Evolutionary conservation across 1,139 yeast species (phyloP).

Genomic region (Candida smagusa): DNA sequence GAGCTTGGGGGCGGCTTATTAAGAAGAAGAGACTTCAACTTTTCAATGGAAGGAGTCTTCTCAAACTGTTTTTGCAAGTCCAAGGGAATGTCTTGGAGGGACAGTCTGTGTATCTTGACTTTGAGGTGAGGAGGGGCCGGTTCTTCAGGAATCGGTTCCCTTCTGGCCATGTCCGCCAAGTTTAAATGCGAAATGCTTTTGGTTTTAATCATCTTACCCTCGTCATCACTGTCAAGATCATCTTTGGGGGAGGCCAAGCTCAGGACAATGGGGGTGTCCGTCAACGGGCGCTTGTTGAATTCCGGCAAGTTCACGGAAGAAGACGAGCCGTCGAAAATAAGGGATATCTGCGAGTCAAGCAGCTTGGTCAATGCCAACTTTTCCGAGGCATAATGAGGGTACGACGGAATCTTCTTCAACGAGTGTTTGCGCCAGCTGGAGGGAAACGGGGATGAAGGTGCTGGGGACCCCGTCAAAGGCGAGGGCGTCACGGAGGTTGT

Average conservation of each 20-base stretch:
- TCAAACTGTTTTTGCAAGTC: constrained; percentile 25
- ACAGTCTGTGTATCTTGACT: constrained; percentile 12
- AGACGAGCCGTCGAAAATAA: constrained; percentile 15
- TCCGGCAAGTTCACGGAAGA: constrained; percentile 41
- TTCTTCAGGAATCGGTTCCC: constrained; percentile 5
- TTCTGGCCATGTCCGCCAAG: constrained; percentile 30
- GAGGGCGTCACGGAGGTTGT: constrained; percentile 13
- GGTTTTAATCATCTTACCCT: constrained; percentile 20
- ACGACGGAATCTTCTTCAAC: constrained; percentile 13
- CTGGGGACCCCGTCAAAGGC: constrained; percentile 11
- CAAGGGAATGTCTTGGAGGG: constrained; percentile 30
- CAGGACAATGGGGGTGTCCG: constrained; percentile 69
- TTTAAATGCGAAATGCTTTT: constrained; percentile 44
- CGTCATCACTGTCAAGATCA: constrained; percentile 30
- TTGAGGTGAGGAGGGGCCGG: constrained; percentile 22
- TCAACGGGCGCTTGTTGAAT: constrained; percentile 65
- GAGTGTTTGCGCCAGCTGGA: constrained; percentile 9
- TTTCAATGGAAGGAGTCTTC: constrained; percentile 43
- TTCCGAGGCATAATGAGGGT: constrained; percentile 14
- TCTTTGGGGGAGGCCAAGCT: constrained; percentile 51
- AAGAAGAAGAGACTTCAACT: constrained; percentile 34
- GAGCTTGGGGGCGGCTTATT: constrained; percentile 40
- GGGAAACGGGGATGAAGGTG: constrained; percentile 5
- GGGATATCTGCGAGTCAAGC: constrained; percentile 25
- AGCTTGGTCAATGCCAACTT: constrained; percentile 20